Percentiles rank a stretch among this genome's conserved stretches.
Evolutionary conservation across 768 basidiomycete species (phyloP).

Genomic region (Leucogyrophana mollusca): DNA sequence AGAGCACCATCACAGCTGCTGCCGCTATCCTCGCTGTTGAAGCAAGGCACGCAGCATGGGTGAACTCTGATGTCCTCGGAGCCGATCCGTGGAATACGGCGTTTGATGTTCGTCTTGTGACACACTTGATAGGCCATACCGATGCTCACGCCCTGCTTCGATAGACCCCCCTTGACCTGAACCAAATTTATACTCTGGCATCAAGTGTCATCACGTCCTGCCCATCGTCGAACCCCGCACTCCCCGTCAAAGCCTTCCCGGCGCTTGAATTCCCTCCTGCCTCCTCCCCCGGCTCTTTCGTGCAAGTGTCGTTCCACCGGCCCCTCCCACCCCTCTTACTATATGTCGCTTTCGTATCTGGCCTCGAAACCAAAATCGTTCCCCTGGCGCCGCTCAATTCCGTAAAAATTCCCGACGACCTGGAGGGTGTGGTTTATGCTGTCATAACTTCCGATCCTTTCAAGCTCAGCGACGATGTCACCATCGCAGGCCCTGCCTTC

Average conservation of each 20-base stretch:
- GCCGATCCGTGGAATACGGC: constrained; percentile 55
- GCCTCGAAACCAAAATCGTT: constrained; percentile 40
- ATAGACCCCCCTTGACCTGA: constrained; percentile 40
- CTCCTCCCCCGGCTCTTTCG: constrained; percentile 23
- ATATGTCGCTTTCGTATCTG: constrained; percentile 51
- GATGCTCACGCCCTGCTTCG: constrained; percentile 20
- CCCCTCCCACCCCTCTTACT: constrained; percentile 12
- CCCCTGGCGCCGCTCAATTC: constrained; percentile 29
- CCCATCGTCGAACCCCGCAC: constrained; percentile 50
- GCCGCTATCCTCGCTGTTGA: constrained; percentile 59
- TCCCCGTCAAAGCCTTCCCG: constrained; percentile 46
- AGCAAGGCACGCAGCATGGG: constrained; percentile 62
- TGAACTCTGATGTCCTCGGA: constrained; percentile 47
- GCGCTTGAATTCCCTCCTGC: constrained; percentile 34
- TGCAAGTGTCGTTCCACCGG: constrained; percentile 23
- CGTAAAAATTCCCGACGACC: constrained; percentile 38
- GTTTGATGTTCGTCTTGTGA: constrained; percentile 45
- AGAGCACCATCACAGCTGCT: constrained; percentile 48
- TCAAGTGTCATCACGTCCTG: constrained; percentile 50
- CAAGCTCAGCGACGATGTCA: constrained; percentile 42
- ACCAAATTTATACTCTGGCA: constrained; percentile 40
- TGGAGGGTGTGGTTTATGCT: constrained; percentile 52
- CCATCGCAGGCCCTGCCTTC: constrained; percentile 59
- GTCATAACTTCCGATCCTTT: constrained; percentile 41
- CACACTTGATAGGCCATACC: constrained; percentile 22